Conservation (phyloP, 2,329 filamentous ascomycete species). For the Alternaria sp. region DNA sequence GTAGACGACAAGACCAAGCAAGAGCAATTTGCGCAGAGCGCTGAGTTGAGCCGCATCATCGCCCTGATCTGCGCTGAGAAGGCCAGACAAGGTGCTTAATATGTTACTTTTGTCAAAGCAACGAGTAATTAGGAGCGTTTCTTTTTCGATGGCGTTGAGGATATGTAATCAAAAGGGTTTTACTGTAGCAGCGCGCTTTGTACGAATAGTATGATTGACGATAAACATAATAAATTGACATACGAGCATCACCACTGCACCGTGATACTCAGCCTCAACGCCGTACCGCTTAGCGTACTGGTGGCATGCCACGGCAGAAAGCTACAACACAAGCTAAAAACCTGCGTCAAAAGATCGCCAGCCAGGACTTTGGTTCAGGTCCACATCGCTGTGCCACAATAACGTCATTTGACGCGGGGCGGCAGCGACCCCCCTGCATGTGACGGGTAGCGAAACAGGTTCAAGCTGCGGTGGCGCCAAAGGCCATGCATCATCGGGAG, state of each 20-base stretch:
- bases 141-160: neutral
- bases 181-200: neutral
- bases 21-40: conserved; percentile 58
- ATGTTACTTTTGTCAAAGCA: neutral
- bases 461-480: conserved; percentile 29
- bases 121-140: neutral
- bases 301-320: neutral
- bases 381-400: conserved; percentile 22
- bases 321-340: neutral
- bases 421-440: conserved; percentile 17
- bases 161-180: neutral
- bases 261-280: neutral
- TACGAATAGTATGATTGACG: conserved; percentile 8
- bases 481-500: conserved; percentile 22
- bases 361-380: conserved; percentile 4
- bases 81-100: conserved; percentile 54
- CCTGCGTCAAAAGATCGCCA: conserved; percentile 9
- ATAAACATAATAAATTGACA: neutral
- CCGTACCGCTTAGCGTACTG: neutral
- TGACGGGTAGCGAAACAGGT: conserved; percentile 30
- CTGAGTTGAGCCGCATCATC: conserved; percentile 58
- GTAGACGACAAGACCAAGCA: conserved; percentile 56
- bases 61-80: conserved; percentile 61
- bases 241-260: neutral
- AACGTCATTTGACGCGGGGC: conserved; percentile 37